A percentile compares a stretch with the other conserved stretches of the same genome.
Conservation (phyloP, 2,329 filamentous ascomycete species). For the Penicillium paneum region DNA sequence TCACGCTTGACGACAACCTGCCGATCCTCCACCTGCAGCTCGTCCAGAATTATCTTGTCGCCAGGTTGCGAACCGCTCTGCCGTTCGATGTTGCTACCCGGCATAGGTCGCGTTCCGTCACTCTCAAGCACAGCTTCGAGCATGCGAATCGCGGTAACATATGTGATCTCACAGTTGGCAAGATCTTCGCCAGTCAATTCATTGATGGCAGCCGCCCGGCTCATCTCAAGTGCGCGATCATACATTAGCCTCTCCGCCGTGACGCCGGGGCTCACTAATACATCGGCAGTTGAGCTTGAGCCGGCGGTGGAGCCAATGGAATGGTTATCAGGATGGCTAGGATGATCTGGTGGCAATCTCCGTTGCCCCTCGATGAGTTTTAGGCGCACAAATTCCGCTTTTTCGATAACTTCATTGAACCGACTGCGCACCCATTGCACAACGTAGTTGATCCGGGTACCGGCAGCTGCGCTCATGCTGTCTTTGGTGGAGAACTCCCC, state of each 20-base stretch:
- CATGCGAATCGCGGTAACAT: constrained; percentile 90
- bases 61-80: constrained; percentile 29
- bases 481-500: constrained; percentile 45
- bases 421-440: constrained; percentile 92
- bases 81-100: constrained; percentile 20
- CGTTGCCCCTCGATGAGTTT: constrained; percentile 84
- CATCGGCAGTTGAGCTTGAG: constrained; percentile 67
- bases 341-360: constrained; percentile 77
- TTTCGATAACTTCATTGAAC: constrained; percentile 96
- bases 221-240: constrained; percentile 96
- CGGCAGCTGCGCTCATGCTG: constrained; percentile 51
- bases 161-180: constrained; percentile 82
- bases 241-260: constrained; percentile 98
- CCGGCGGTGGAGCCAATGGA: constrained; percentile 56
- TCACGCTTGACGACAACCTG: constrained; percentile 51
- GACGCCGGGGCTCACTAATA: constrained; percentile 80
- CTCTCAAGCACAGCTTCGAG: constrained; percentile 89
- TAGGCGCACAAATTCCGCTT: constrained; percentile 87
- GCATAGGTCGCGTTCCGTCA: constrained; percentile 54
- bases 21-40: constrained; percentile 47
- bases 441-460: constrained; percentile 78
- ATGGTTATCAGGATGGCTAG: constrained; percentile 79
- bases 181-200: constrained; percentile 92
- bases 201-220: constrained; percentile 86
- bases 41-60: constrained; percentile 42